Conservation (phyloP, 179 eudicot species). For the Beta macrorhiza region DNA sequence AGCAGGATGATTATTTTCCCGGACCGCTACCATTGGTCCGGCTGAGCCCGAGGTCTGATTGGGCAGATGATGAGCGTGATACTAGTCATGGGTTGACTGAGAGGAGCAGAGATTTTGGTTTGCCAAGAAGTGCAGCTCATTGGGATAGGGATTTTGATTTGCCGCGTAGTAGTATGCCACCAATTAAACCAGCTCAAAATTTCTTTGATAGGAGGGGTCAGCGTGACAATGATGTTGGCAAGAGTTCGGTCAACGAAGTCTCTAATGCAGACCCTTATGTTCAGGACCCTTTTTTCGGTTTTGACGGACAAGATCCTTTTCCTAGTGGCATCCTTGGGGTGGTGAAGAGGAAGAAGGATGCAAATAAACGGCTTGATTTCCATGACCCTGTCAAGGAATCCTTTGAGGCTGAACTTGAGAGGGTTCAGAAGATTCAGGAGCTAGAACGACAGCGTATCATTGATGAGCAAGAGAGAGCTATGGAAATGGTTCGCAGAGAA, state of each 20-base stretch:
- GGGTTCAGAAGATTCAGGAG: conserved; percentile 94
- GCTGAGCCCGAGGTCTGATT: conserved; percentile 82
- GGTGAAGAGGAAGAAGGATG: conserved; percentile 81
- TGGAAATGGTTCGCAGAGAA: conserved; percentile 82
- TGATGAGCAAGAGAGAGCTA: conserved; percentile 87
- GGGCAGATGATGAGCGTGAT: conserved; percentile 99
- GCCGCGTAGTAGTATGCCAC: conserved; percentile 59
- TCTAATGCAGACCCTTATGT: conserved; percentile 45
- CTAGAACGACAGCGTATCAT: conserved; percentile 72
- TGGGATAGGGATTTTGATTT: conserved; percentile 89
- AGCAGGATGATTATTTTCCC: conserved; percentile 55
- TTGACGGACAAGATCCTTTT: conserved; percentile 74
- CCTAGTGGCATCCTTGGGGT: conserved; percentile 62
- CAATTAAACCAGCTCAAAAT: conserved; percentile 56
- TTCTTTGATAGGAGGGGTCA: conserved; percentile 56
- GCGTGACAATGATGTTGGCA: conserved; percentile 59
- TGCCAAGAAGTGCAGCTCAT: conserved; percentile 53
- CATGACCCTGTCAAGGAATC: conserved; percentile 95
- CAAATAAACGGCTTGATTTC: conserved; percentile 55
- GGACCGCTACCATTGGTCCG: conserved; percentile 71
- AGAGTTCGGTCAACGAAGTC: conserved; percentile 51
- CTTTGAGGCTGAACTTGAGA: conserved; percentile 99
- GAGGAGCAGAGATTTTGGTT: conserved; percentile 57
- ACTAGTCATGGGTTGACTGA: conserved; percentile 67
- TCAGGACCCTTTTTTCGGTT: conserved; percentile 60